phyloP scores from a whole-genome alignment of 352 stramenopile species.

The Globisporangium emineosum region DNA sequence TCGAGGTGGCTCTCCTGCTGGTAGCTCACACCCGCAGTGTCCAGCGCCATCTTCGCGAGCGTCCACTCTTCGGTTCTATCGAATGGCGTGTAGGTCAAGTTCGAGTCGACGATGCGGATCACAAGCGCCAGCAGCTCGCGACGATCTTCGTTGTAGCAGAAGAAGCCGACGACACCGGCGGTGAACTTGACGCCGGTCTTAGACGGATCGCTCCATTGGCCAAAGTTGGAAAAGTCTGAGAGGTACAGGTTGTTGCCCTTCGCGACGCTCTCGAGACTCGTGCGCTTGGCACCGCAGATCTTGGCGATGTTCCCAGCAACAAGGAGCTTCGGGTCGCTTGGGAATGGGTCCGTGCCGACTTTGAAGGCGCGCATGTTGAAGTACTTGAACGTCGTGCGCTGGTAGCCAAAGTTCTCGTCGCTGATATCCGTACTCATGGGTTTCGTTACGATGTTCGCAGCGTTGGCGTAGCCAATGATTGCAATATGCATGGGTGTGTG shows the following conservation, averaged over 20 bases:
- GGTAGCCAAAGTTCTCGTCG: slow-evolving; percentile 36
- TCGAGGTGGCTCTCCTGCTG: neutral
- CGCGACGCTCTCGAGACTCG: neutral
- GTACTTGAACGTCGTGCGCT: slow-evolving; percentile 40
- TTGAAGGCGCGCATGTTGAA: slow-evolving; percentile 34
- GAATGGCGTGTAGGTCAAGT: slow-evolving; percentile 44
- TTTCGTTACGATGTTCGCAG: neutral
- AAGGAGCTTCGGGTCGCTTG: slow-evolving; percentile 22
- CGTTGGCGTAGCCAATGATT: slow-evolving; percentile 10
- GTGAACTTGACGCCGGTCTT: slow-evolving; percentile 29
- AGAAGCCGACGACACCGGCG: slow-evolving; percentile 36
- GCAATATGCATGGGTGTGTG: too few species aligned
- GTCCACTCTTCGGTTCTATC: slow-evolving; percentile 16
- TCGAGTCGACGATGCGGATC: slow-evolving; percentile 39
- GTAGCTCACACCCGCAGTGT: slow-evolving; percentile 25
- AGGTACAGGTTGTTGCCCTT: slow-evolving; percentile 30
- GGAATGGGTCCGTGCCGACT: slow-evolving; percentile 7
- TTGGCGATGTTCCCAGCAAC: slow-evolving; percentile 24
- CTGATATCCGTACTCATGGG: slow-evolving; percentile 29
- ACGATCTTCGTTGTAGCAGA: slow-evolving; percentile 30
- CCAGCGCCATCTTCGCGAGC: slow-evolving; percentile 39
- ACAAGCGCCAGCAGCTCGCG: slow-evolving; percentile 38
- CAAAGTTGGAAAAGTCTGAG: slow-evolving; percentile 29
- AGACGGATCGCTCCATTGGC: slow-evolving; percentile 28
- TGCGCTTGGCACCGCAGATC: slow-evolving; percentile 29